phyloP scores from a whole-genome alignment of 805 yeast genomes.

The Metschnikowia arizonensis region DNA sequence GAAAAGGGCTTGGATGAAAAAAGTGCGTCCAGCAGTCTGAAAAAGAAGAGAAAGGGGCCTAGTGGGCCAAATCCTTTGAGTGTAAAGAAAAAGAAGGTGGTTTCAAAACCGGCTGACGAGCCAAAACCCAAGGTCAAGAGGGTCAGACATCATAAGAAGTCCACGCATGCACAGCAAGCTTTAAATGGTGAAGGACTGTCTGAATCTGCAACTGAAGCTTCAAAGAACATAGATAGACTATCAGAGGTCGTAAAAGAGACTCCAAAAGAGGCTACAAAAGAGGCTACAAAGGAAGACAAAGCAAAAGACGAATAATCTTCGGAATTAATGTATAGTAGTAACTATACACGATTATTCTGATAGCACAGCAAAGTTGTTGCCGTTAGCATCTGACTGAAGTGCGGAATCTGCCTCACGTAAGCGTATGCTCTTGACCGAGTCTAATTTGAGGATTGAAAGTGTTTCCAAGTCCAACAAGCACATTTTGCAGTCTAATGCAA shows the following conservation, averaged over 20 bases:
- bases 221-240: background rate
- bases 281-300: background rate
- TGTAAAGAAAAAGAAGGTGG: slow-evolving; percentile 67
- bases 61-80: slow-evolving; percentile 90
- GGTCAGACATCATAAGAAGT: slow-evolving; percentile 14
- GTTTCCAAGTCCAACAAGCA: slow-evolving; percentile 38
- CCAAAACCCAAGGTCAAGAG: slow-evolving; percentile 15
- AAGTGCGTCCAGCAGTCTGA: slow-evolving; percentile 8
- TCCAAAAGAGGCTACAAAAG: background rate
- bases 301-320: background rate
- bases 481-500: slow-evolving; percentile 49
- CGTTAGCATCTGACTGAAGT: background rate
- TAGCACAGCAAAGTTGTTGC: slow-evolving; percentile 10
- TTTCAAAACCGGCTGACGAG: slow-evolving; percentile 28
- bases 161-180: background rate
- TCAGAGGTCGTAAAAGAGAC: background rate
- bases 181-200: background rate
- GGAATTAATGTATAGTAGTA: background rate
- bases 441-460: slow-evolving; percentile 16
- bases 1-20: slow-evolving; percentile 20
- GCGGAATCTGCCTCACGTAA: background rate
- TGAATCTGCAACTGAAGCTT: background rate
- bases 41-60: slow-evolving; percentile 61
- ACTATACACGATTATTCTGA: slow-evolving; percentile 4
- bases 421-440: slow-evolving; percentile 5